Evolutionary conservation across 1,284 basidiomycete genomes (phyloP), one percentile per base, ranked within the genome.

Genomic region (Ustilago sp.): DNA sequence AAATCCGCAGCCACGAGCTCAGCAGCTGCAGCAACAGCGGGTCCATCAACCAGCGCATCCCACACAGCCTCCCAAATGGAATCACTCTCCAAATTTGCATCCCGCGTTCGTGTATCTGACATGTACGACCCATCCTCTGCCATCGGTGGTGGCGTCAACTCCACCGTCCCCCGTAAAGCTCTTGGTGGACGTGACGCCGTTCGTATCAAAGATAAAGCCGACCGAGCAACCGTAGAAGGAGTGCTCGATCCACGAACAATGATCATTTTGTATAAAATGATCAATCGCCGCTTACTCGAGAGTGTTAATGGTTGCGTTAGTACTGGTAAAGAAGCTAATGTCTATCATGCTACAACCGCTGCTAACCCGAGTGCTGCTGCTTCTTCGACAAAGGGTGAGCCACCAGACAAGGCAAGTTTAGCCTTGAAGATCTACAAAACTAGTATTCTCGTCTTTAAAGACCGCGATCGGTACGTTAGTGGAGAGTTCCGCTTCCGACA

Each of bases 361-460:
- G 38, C 65, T n/a, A 38, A 59, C 23, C 62, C 54, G 23, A 28
- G 23, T 13, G 36, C 35, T 11, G 13, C 65, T 15, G 1, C 17
- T 19, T 17, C 39, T 17, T 19, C 43, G 15, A 15, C 61, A 15
- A 63, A 60, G 1, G 39, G n/a, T 8, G 54, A 58, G 1, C 39
- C 23, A 2, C 41, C 35, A n/a, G 43, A 28, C 1, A 60, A 79
- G n/a, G 71, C 78, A 8, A 75, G 71, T 35, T 58, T 82, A 13
- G 82, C 96, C 0, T 89, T 99, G 74, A 99, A 99, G 87, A 96
- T 99, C 79, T 99, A 96, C 89, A 97, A 99, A 86, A 99, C 97
- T 0, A 96, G 94, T 34, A 99, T 99, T 76, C 90, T 99, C 8
- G 90, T 95, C 9, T 99, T 99, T 89, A 97, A 98, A 86, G 94